phyloP scores from a whole-genome alignment of 345 rosid species.

The Acer campestre region DNA sequence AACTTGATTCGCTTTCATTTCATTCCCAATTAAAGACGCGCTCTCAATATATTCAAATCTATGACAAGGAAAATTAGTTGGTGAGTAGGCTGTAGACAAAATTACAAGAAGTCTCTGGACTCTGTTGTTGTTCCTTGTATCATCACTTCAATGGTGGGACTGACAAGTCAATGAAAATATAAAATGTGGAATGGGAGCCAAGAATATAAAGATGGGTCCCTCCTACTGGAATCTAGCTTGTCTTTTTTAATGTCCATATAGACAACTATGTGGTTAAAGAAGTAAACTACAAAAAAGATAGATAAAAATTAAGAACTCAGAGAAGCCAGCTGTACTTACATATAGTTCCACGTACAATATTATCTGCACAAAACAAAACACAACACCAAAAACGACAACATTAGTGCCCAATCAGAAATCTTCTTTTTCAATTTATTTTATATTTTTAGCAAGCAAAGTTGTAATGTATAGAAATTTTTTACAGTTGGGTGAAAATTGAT shows the following conservation, averaged over 20 bases:
- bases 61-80: too few relatives aligned
- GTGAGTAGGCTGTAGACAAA: neutral
- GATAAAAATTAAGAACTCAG: conserved; percentile 2
- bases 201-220: neutral
- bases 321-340: conserved; percentile 64
- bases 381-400: neutral
- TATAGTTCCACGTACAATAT: conserved; percentile 77
- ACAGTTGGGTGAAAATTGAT: neutral
- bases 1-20: too few relatives aligned
- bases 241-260: neutral
- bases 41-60: too few relatives aligned
- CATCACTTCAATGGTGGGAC: neutral
- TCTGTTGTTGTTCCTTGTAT: neutral
- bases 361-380: conserved; percentile 52
- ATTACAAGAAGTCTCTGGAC: conserved; percentile 1
- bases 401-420: conserved; percentile 6
- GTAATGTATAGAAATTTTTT: neutral
- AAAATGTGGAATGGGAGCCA: neutral
- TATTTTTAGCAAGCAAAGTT: neutral
- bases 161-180: neutral
- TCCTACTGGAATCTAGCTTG: neutral
- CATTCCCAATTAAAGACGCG: too few relatives aligned
- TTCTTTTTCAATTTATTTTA: neutral
- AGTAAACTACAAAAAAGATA: conserved; percentile 4
- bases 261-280: neutral